Evolutionary conservation across 768 basidiomycete species (phyloP).

Genomic region (Panaeolus papilionaceus): DNA sequence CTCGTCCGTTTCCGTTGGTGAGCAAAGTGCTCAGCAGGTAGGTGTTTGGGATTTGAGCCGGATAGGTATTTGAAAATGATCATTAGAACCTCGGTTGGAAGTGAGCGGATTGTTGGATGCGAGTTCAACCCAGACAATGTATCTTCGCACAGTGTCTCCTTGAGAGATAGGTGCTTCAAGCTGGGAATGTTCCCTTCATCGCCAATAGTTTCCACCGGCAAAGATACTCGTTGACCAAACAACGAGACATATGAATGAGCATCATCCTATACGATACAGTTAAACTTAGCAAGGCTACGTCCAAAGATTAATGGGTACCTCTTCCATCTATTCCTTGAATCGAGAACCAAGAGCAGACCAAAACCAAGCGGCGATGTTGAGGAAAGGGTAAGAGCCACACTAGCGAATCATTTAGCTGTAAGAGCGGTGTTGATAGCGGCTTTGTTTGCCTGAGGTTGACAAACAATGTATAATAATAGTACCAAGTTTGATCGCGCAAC

Average conservation of each 20-base stretch:
- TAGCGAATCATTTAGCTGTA: too few relatives aligned
- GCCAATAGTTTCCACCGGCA: neutral
- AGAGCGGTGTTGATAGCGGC: too few relatives aligned
- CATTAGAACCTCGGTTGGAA: conserved; percentile 4
- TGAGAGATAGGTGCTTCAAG: neutral
- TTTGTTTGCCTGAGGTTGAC: too few relatives aligned
- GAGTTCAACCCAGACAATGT: neutral
- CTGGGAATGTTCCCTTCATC: neutral
- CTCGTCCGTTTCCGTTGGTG: neutral
- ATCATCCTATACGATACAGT: neutral
- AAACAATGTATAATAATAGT: too few relatives aligned
- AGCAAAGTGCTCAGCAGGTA: neutral
- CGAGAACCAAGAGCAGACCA: too few relatives aligned
- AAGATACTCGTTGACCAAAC: neutral
- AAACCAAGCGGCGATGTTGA: too few relatives aligned
- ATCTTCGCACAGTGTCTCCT: neutral
- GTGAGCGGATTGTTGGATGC: neutral
- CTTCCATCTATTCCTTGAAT: neutral
- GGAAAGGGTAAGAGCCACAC: too few relatives aligned
- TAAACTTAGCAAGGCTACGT: neutral
- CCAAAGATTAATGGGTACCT: neutral
- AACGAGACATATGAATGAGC: neutral
- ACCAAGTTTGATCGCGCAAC: too few relatives aligned
- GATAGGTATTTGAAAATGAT: neutral
- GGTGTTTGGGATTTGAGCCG: neutral